These are phyloP conservation scores for Linanthus parryae DNA, from an alignment of 148 eudicot species.

Conservation along the genomic window DNA sequence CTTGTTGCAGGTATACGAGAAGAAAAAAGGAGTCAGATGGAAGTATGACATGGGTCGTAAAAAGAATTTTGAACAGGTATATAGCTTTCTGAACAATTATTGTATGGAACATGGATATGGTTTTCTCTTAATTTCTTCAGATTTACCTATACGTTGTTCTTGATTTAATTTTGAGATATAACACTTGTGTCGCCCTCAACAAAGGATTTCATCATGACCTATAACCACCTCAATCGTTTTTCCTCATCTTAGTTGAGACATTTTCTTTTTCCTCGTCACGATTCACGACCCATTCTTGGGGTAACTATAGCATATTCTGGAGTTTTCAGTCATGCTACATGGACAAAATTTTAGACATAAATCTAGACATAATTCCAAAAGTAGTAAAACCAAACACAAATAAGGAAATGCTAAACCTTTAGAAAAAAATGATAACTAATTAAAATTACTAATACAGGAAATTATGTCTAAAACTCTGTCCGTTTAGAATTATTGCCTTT, in stretches of 20 bases:
- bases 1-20: conserved; percentile 71
- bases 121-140: neutral
- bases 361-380: too few species aligned
- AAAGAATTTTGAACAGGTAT: conserved; percentile 79
- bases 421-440: neutral
- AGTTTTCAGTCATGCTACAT: too few species aligned
- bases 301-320: too few species aligned
- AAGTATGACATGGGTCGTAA: conserved; percentile 83
- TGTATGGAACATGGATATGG: neutral
- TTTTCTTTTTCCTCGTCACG: too few species aligned
- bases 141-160: neutral
- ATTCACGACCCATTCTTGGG: too few species aligned
- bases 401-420: neutral
- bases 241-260: neutral
- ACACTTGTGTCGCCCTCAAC: neutral
- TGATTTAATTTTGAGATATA: neutral
- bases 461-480: neutral
- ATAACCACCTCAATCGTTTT: neutral
- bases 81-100: neutral
- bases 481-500: neutral
- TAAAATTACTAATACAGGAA: neutral
- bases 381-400: neutral
- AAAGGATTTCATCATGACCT: neutral
- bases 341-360: too few species aligned
- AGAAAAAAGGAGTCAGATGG: conserved; percentile 59